These are phyloP conservation scores for Candida rishiriensis DNA, from an alignment of 805 yeast genomes.

Conservation along the genomic window DNA sequence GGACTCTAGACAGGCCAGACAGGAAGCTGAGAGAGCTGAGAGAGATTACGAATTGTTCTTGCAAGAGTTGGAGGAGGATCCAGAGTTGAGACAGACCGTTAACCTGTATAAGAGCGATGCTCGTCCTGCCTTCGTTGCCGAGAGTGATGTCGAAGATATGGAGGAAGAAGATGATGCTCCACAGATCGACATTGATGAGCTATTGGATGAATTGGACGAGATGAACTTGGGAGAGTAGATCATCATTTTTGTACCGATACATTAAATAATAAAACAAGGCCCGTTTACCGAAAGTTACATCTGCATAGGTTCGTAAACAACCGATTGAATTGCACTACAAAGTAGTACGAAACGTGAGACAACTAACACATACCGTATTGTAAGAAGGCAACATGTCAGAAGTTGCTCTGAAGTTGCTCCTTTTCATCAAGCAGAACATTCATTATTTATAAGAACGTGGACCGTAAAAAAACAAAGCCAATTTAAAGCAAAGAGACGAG, in stretches of 20 bases:
- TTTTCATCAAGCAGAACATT: background rate
- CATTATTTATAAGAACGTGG: background rate
- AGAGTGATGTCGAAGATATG: slow-evolving; percentile 41
- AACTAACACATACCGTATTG: too few relatives aligned
- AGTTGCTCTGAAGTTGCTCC: too few relatives aligned
- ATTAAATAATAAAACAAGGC: too few relatives aligned
- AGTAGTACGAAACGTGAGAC: too few relatives aligned
- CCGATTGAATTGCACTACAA: too few relatives aligned
- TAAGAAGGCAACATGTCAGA: too few relatives aligned
- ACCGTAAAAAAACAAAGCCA: background rate
- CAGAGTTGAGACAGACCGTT: slow-evolving; percentile 85
- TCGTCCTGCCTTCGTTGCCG: slow-evolving; percentile 21
- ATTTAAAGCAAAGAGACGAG: background rate
- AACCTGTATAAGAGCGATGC: slow-evolving; percentile 73
- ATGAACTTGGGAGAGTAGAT: slow-evolving; percentile 69
- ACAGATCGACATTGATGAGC: slow-evolving; percentile 82
- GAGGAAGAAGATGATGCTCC: slow-evolving; percentile 82
- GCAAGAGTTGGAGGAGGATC: slow-evolving; percentile 96
- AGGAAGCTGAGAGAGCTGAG: slow-evolving; percentile 88
- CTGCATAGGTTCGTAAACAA: too few relatives aligned
- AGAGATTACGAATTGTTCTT: slow-evolving; percentile 92
- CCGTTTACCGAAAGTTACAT: too few relatives aligned
- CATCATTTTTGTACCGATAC: background rate
- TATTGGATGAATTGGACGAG: slow-evolving; percentile 91
- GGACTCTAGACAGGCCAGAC: slow-evolving; percentile 68